Percentiles rank a stretch among this genome's conserved stretches.
phyloP scores from a whole-genome alignment of 805 yeast species.

The Komagataella pseudopastoris region DNA sequence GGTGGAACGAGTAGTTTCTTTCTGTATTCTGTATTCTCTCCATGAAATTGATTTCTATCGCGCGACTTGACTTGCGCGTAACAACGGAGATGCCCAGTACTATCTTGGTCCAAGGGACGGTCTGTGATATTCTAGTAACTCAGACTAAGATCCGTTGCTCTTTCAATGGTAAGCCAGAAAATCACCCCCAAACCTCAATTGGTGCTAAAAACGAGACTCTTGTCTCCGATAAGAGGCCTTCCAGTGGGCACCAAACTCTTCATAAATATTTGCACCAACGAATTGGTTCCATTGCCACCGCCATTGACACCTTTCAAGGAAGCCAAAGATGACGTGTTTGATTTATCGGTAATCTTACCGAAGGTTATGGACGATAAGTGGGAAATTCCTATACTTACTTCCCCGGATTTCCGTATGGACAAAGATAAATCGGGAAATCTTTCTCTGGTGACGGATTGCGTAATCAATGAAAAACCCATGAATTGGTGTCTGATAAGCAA shows the following conservation, averaged over 20 bases:
- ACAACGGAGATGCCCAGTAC: too few relatives aligned
- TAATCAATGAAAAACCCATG: conserved; percentile 51
- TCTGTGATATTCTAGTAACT: neutral
- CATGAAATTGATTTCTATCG: neutral
- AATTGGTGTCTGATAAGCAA: conserved; percentile 44
- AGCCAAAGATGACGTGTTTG: conserved; percentile 20
- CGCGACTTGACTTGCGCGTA: neutral
- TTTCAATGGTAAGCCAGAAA: neutral
- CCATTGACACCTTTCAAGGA: conserved; percentile 2
- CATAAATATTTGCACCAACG: conserved; percentile 61
- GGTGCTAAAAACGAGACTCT: conserved; percentile 53
- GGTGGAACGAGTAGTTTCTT: neutral
- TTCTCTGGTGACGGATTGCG: conserved; percentile 67
- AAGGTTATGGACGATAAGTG: conserved; percentile 58
- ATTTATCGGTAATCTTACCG: conserved; percentile 45
- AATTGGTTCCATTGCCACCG: conserved; percentile 50
- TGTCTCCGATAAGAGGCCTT: conserved; percentile 16
- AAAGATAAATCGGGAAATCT: conserved; percentile 57
- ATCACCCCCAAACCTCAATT: conserved; percentile 51
- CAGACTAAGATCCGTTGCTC: neutral
- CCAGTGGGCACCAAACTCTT: conserved; percentile 48
- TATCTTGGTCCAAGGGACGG: too few relatives aligned
- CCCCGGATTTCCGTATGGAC: conserved; percentile 35
- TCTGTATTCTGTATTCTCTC: neutral
- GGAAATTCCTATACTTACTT: conserved; percentile 75